A percentile compares a stretch with the other conserved stretches of the same genome.
Evolutionary conservation across 2,329 filamentous ascomycete genomes (phyloP).

Genomic region (Pestalotiopsis fici): DNA sequence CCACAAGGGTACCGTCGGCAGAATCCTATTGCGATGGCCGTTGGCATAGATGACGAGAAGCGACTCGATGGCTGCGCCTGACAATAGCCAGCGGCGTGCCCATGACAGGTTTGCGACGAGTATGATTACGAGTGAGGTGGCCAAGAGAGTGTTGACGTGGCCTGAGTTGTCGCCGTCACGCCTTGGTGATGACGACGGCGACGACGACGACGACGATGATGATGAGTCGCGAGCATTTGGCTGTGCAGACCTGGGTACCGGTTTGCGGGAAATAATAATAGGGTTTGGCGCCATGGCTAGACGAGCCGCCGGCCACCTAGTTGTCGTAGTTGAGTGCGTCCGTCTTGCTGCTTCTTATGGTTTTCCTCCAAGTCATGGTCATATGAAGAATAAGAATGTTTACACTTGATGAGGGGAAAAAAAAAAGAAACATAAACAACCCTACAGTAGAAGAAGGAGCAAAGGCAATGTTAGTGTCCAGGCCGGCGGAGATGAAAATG

Average conservation of each 20-base stretch:
- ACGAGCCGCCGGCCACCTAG: neutral
- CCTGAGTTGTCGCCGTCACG: neutral
- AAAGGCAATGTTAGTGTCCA: too few species aligned
- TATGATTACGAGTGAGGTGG: neutral
- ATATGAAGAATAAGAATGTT: too few species aligned
- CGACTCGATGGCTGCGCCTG: conserved; percentile 2
- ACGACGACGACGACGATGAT: too few species aligned
- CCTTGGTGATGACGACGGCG: neutral
- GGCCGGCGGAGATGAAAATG: too few species aligned
- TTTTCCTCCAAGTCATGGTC: too few species aligned
- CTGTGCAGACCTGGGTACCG: conserved; percentile 5
- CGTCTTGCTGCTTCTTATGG: neutral
- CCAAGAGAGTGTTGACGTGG: neutral
- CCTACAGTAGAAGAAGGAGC: too few species aligned
- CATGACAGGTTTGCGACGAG: conserved; percentile 5
- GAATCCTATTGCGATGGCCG: conserved; percentile 33
- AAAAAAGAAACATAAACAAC: too few species aligned
- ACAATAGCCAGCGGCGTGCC: conserved; percentile 5
- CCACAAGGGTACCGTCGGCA: conserved; percentile 47
- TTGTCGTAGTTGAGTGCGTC: neutral
- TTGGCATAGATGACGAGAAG: conserved; percentile 34
- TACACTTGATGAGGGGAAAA: too few species aligned
- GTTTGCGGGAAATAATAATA: conserved; percentile 12
- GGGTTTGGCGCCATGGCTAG: conserved; percentile 6
- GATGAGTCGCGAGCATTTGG: neutral